A percentile compares a stretch with the other conserved stretches of the same genome.
These are phyloP conservation scores for Auriscalpium vulgare DNA, from an alignment of 768 basidiomycete genomes.

Conservation along the genomic window DNA sequence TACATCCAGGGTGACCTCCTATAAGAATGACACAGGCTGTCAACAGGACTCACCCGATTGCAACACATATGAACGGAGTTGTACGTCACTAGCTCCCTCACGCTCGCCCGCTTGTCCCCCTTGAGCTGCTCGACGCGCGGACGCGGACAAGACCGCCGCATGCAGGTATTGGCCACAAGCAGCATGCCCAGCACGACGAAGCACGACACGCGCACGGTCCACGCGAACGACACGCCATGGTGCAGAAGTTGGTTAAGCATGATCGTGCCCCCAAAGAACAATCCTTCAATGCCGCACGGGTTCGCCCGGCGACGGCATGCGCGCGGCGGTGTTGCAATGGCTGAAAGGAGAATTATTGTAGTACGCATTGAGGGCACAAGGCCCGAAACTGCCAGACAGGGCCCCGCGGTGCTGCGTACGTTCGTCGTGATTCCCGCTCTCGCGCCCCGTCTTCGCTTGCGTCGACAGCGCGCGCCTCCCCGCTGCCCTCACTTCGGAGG, in stretches of 20 bases:
- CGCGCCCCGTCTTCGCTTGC: too few species aligned
- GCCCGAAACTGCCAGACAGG: too few species aligned
- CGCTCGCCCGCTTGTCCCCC: slow-evolving; percentile 1
- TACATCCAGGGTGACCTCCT: not conserved
- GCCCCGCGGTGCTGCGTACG: too few species aligned
- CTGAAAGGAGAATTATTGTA: too few species aligned
- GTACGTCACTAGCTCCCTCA: slow-evolving; percentile 11
- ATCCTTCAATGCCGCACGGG: slow-evolving; percentile 16
- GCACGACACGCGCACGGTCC: slow-evolving; percentile 30
- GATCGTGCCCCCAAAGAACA: slow-evolving; percentile 27
- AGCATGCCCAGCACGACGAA: slow-evolving; percentile 16
- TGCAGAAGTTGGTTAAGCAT: slow-evolving; percentile 24
- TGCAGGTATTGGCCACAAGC: slow-evolving; percentile 13
- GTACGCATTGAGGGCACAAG: too few species aligned
- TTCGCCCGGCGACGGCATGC: too few species aligned
- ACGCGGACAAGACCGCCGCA: slow-evolving; percentile 13
- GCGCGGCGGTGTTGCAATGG: too few species aligned
- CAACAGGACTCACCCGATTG: slow-evolving; percentile 9
- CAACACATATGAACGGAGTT: slow-evolving; percentile 13
- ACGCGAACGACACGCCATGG: slow-evolving; percentile 29
- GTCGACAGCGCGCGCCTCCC: too few species aligned
- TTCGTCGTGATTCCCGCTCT: too few species aligned
- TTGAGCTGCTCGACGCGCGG: not conserved
- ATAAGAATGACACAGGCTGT: too few species aligned
- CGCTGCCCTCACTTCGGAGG: too few species aligned